A percentile compares a stretch with the other conserved stretches of the same genome.
phyloP scores from a whole-genome alignment of 169 alveolate genomes.

The Eimeria mitis region DNA sequence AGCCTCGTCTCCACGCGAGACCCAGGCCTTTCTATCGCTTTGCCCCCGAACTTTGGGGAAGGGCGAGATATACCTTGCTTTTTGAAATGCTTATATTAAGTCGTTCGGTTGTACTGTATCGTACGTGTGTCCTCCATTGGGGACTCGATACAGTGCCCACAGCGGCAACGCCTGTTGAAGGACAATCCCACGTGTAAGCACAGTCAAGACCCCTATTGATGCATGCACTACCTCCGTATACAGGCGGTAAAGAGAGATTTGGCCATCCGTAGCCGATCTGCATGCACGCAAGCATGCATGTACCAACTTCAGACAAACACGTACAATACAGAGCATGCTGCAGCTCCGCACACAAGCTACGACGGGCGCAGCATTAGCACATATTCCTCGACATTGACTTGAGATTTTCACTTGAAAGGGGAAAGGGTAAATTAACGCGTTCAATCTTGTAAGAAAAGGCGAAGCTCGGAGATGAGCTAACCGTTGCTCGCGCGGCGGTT shows the following conservation, averaged over 20 bases:
- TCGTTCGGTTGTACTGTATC: not conserved
- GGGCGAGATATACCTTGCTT: too few relatives aligned
- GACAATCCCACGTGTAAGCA: not conserved
- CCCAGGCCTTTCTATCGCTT: too few relatives aligned
- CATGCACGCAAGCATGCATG: not conserved
- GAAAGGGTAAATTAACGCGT: not conserved
- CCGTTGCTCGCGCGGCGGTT: conserved; percentile 49
- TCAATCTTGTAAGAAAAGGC: not conserved
- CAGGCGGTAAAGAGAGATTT: not conserved
- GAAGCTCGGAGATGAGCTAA: conserved; percentile 1
- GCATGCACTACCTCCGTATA: not conserved
- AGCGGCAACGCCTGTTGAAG: not conserved
- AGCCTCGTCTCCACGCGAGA: too few relatives aligned
- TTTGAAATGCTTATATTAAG: too few relatives aligned
- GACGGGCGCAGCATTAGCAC: not conserved
- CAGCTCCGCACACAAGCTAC: not conserved
- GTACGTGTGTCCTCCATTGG: not conserved
- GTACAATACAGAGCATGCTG: not conserved
- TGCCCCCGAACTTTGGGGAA: too few relatives aligned
- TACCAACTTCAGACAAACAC: not conserved
- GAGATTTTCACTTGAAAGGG: not conserved
- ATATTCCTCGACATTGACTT: not conserved
- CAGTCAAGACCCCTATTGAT: not conserved
- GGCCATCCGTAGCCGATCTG: not conserved
- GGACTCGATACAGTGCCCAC: not conserved